phyloP scores from a whole-genome alignment of 140 eudicot species.

The Anethum foeniculum region DNA sequence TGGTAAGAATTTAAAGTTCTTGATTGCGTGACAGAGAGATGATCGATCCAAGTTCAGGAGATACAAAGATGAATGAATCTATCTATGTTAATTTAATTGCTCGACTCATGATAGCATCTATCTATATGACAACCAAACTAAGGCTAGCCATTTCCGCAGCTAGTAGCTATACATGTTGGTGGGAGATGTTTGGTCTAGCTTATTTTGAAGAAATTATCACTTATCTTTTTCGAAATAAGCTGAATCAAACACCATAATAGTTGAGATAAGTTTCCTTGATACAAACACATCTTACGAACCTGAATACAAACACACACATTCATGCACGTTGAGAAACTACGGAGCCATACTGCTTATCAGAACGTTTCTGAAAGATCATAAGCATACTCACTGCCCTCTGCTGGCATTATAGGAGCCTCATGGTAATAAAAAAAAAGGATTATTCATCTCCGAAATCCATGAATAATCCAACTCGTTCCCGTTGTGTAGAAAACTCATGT shows the following conservation, averaged over 20 bases:
- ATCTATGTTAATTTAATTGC: no score
- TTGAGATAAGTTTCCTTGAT: not conserved
- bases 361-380: not conserved
- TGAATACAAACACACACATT: not conserved
- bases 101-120: not conserved
- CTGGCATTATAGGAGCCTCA: slow-evolving; percentile 4
- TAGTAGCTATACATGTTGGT: not conserved
- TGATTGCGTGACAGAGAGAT: not conserved
- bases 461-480: not conserved
- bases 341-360: not conserved
- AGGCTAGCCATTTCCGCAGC: not conserved
- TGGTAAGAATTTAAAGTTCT: not conserved
- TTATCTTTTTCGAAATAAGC: not conserved
- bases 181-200: not conserved
- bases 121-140: not conserved
- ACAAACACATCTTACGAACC: not conserved
- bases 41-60: no score
- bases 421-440: slow-evolving; percentile 14
- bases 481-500: not conserved
- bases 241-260: not conserved
- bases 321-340: not conserved
- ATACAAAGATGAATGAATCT: not conserved
- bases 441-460: slow-evolving; percentile 28
- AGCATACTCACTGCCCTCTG: slow-evolving; percentile 1
- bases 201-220: not conserved